Percentiles rank a stretch among this genome's conserved stretches.
These are phyloP conservation scores for Gossypium longicalyx DNA, from an alignment of 345 rosid species.

Conservation along the genomic window DNA sequence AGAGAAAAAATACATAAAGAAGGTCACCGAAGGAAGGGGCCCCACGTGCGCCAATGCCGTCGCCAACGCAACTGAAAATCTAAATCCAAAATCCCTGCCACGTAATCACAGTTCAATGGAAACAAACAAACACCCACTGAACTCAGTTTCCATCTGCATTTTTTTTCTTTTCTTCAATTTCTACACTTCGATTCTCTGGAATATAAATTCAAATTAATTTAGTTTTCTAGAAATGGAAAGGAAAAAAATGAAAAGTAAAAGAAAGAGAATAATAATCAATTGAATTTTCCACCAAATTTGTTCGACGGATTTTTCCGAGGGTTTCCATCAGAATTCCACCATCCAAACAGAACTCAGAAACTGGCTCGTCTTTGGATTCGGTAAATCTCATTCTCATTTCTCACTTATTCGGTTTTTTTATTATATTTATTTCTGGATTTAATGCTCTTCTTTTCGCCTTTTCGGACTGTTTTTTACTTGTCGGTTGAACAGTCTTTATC, in stretches of 20 bases:
- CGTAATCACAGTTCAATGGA: neutral
- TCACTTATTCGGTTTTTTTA: conserved; percentile 1
- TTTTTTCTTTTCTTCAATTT: neutral
- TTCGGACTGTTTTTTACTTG: conserved; percentile 19
- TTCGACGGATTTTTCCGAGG: neutral
- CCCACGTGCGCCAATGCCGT: neutral
- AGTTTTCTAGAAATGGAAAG: neutral
- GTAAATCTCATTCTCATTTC: conserved; percentile 7
- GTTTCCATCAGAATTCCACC: neutral
- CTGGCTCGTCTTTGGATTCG: conserved; percentile 1
- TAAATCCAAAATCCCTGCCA: neutral
- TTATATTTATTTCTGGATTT: neutral
- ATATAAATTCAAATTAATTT: neutral
- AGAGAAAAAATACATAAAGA: neutral
- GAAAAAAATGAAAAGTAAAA: neutral
- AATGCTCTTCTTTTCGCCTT: neutral
- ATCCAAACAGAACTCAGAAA: neutral
- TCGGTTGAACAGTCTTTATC: conserved; percentile 11
- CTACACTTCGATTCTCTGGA: neutral
- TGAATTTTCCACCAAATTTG: neutral
- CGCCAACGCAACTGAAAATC: neutral
- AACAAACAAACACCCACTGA: neutral
- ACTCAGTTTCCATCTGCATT: neutral
- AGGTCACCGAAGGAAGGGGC: neutral
- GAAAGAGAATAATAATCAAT: neutral